A percentile compares a stretch with the other conserved stretches of the same genome.
Conservation (phyloP, 257 asterid genomes). For the Penstemon eatonii region DNA sequence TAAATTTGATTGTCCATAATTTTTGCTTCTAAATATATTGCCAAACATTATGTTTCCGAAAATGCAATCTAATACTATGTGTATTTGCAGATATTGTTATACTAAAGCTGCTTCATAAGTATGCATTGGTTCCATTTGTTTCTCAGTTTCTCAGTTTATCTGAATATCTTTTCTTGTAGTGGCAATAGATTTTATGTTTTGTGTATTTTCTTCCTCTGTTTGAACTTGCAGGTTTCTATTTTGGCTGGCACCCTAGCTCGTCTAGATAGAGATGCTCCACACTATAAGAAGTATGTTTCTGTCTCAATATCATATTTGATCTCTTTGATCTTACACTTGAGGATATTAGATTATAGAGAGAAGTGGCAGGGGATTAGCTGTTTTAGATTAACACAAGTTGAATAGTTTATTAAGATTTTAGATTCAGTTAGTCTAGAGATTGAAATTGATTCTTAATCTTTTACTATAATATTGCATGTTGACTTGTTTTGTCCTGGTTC, state of each 20-base stretch:
- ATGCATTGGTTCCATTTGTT: neutral
- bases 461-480: neutral
- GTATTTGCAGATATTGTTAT: slow-evolving; percentile 1
- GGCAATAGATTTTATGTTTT: slow-evolving; percentile 17
- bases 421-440: slow-evolving; percentile 9
- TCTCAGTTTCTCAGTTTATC: slow-evolving; percentile 9
- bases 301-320: slow-evolving; percentile 18
- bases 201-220: slow-evolving; percentile 26
- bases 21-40: slow-evolving; percentile 6
- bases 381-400: neutral
- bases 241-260: slow-evolving; percentile 99
- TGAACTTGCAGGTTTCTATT: slow-evolving; percentile 81
- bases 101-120: neutral
- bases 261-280: slow-evolving; percentile 98
- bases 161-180: slow-evolving; percentile 10
- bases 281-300: slow-evolving; percentile 74
- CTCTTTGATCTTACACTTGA: slow-evolving; percentile 21
- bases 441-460: slow-evolving; percentile 11
- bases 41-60: slow-evolving; percentile 18
- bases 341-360: slow-evolving; percentile 15
- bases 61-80: slow-evolving; percentile 12
- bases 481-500: neutral
- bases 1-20: slow-evolving; percentile 10
- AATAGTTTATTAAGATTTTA: slow-evolving; percentile 14
- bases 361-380: slow-evolving; percentile 8